Conservation (phyloP, 2,329 filamentous ascomycete species). For the Pseudogymnoascus sp. region DNA sequence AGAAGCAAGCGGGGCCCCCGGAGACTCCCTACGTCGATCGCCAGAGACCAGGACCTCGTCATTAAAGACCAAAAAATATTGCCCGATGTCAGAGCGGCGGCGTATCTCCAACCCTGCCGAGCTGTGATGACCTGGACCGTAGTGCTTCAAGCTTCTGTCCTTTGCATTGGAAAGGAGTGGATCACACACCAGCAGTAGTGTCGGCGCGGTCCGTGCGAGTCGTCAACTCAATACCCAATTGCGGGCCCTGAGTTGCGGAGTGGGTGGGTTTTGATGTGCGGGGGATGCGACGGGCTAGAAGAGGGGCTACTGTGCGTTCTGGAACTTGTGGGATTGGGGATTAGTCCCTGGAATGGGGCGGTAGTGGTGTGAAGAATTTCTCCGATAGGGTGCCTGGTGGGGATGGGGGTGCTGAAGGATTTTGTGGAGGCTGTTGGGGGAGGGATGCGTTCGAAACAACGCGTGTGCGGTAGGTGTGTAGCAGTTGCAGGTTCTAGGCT, state of each 20-base stretch:
- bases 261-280: background rate
- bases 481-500: background rate
- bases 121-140: background rate
- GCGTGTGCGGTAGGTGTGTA: background rate
- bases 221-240: background rate
- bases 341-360: background rate
- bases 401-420: background rate
- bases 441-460: background rate
- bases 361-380: background rate
- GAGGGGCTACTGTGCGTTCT: slow-evolving; percentile 1
- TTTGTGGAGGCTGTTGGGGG: background rate
- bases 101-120: background rate
- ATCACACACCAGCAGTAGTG: background rate
- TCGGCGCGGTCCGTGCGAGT: slow-evolving; percentile 3
- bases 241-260: background rate
- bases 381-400: background rate
- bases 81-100: background rate
- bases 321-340: background rate
- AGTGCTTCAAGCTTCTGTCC: background rate
- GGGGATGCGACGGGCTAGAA: background rate
- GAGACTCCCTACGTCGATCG: background rate
- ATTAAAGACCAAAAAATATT: background rate
- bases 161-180: background rate
- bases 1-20: background rate
- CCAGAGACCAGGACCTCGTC: background rate